Conservation (phyloP, 495 filamentous ascomycete species). For the Bryoglossum gracile region DNA sequence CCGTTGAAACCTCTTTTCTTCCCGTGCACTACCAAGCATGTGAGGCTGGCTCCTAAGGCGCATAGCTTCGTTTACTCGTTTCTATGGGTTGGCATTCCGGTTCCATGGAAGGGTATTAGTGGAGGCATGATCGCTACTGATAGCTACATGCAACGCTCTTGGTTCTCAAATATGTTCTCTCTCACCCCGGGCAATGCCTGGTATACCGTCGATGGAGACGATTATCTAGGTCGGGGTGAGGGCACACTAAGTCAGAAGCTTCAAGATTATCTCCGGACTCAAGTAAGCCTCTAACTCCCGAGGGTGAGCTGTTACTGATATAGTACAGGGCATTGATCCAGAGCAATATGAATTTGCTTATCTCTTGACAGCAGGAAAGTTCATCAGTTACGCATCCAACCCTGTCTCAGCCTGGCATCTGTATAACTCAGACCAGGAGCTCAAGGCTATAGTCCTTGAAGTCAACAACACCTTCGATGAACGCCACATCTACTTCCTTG, state of each 20-base stretch:
- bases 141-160: slow-evolving; percentile 15
- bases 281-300: slow-evolving; percentile 5
- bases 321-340: slow-evolving; percentile 38
- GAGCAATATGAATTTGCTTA: slow-evolving; percentile 56
- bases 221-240: slow-evolving; percentile 50
- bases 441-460: slow-evolving; percentile 63
- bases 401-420: slow-evolving; percentile 79
- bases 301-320: slow-evolving; percentile 10
- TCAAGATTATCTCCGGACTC: slow-evolving; percentile 43
- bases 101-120: slow-evolving; percentile 48
- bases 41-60: slow-evolving; percentile 52
- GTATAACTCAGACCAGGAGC: slow-evolving; percentile 49
- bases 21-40: slow-evolving; percentile 54
- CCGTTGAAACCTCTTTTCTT: slow-evolving; percentile 40
- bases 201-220: slow-evolving; percentile 50
- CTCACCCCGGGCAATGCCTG: slow-evolving; percentile 32
- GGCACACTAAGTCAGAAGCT: slow-evolving; percentile 51
- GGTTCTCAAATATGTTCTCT: slow-evolving; percentile 26
- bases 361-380: slow-evolving; percentile 59
- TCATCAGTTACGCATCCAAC: slow-evolving; percentile 66
- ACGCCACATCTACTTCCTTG: slow-evolving; percentile 54
- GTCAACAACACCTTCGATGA: slow-evolving; percentile 77
- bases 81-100: slow-evolving; percentile 57
- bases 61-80: slow-evolving; percentile 62
- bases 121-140: slow-evolving; percentile 49